Base-by-base conservation (phyloP, 2,329 filamentous ascomycete species). In the Calonectria montana region DNA sequence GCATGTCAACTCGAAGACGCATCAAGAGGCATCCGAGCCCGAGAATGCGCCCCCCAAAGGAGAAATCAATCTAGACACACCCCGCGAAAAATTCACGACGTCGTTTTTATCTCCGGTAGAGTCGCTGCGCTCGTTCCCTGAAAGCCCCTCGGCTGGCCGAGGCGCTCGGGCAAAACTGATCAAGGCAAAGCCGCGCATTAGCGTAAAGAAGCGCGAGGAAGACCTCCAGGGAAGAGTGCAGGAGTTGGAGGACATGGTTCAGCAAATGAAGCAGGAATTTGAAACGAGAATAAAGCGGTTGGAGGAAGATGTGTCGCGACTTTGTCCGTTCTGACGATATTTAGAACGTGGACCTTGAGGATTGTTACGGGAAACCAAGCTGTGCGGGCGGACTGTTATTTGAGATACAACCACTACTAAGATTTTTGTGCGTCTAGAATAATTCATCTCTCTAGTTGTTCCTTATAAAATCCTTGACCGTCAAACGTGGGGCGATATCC, bases 71-170 rank as follows among this genome's bases (percentile, higher is more conserved):
- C 62, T 66, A 9, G 25, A 53, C 2, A 74, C 75, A 1, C 70
- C 76, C 1, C 57, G 43, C 0, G 21, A 7, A 2, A 25, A 18
- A 1, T 37, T 31, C 2, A 21, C n/a, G 2, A 39, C 62, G 1
- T 18, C 69, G 0, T 41, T 74, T 0, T 31, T 70, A 0, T 75
- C 75, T 0, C 75, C 75, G 0, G 64, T 72, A 5, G 67, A 76
- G 2, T 37, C 66, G 0, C 43, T 47, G 1, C 23, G 29, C 4
- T 21, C 13, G 13, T 76, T 27, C 0, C 76, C 74, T 0, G 29
- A 18, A 5, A 78, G 75, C n/a, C 75, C 77, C 3, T 78, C 75
- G 2, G 57, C 63, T 2, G 77, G 74, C 1, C 71, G 75, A 53
- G 71, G 64, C 4, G 6, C 5, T 9, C 53, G 10, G 2, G 27